Evolutionary conservation across 495 filamentous ascomycete species (phyloP).

Genomic region (Saxophila tyrrhenica): DNA sequence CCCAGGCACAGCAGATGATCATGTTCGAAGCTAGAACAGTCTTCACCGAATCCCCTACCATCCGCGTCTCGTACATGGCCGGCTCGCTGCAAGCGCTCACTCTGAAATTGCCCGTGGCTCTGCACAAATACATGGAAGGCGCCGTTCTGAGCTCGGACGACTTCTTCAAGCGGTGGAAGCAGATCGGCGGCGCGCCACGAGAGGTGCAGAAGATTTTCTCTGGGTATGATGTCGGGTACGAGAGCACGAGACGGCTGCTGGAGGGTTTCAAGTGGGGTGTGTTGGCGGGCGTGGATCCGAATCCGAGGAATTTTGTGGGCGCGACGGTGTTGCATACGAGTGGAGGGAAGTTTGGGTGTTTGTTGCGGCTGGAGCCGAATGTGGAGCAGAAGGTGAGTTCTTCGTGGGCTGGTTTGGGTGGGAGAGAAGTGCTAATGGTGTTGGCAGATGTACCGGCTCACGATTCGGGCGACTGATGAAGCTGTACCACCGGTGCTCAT

Average conservation of each 20-base stretch:
- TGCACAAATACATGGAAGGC: slow-evolving; percentile 93
- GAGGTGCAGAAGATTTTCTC: slow-evolving; percentile 78
- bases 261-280: slow-evolving; percentile 83
- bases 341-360: slow-evolving; percentile 83
- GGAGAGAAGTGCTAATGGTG: background rate
- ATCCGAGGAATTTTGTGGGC: slow-evolving; percentile 82
- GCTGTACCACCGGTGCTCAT: slow-evolving; percentile 65
- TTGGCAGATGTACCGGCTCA: slow-evolving; percentile 82
- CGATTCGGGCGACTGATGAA: slow-evolving; percentile 90
- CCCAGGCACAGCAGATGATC: slow-evolving; percentile 84
- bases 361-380: slow-evolving; percentile 91
- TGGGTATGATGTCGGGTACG: slow-evolving; percentile 38
- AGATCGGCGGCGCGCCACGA: slow-evolving; percentile 79
- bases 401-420: background rate
- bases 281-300: slow-evolving; percentile 76
- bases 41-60: slow-evolving; percentile 77
- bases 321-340: slow-evolving; percentile 83
- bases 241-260: slow-evolving; percentile 54
- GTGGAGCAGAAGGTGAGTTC: slow-evolving; percentile 66
- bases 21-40: slow-evolving; percentile 80
- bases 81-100: slow-evolving; percentile 90
- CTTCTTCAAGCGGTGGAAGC: slow-evolving; percentile 98
- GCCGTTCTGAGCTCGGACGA: slow-evolving; percentile 75
- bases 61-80: slow-evolving; percentile 86
- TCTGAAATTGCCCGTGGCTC: slow-evolving; percentile 73